These are phyloP conservation scores for Candida xiaguanensis DNA, from an alignment of 805 yeast species.

Conservation along the genomic window DNA sequence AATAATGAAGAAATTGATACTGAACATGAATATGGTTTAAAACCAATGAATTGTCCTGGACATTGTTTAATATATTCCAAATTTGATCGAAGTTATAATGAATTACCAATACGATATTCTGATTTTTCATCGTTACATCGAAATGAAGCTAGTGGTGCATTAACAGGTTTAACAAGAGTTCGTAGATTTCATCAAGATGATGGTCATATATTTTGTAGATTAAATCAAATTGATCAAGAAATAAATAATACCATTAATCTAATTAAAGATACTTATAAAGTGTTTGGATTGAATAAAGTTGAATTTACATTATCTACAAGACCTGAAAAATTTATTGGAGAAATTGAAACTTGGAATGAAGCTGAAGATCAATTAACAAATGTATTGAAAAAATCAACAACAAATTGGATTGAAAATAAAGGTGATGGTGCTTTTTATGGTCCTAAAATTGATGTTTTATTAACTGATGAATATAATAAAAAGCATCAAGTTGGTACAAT, in stretches of 20 bases:
- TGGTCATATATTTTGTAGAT: slow-evolving; percentile 90
- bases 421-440: slow-evolving; percentile 99
- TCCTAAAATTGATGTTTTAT: slow-evolving; percentile 86
- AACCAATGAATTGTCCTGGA: slow-evolving; percentile 96
- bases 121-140: slow-evolving; percentile 93
- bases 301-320: slow-evolving; percentile 75
- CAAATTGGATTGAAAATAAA: slow-evolving; percentile 68
- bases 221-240: slow-evolving; percentile 71
- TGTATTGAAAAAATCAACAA: slow-evolving; percentile 50
- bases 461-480: slow-evolving; percentile 76
- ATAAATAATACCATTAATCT: slow-evolving; percentile 68
- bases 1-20: slow-evolving; percentile 31
- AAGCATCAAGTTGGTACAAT: slow-evolving; percentile 93
- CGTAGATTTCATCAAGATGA: slow-evolving; percentile 97
- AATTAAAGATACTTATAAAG: slow-evolving; percentile 68
- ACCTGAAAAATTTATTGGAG: slow-evolving; percentile 77
- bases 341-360: slow-evolving; percentile 67
- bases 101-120: slow-evolving; percentile 78
- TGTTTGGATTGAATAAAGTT: slow-evolving; percentile 62
- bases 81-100: slow-evolving; percentile 77
- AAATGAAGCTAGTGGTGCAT: slow-evolving; percentile 92
- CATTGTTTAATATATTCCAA: slow-evolving; percentile 82
- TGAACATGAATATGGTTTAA: slow-evolving; percentile 62
- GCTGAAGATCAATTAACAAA: slow-evolving; percentile 69
- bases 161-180: slow-evolving; percentile 88